Base-by-base conservation (phyloP, 768 basidiomycete genomes). In the Leucocoprinus birnbaumii region DNA sequence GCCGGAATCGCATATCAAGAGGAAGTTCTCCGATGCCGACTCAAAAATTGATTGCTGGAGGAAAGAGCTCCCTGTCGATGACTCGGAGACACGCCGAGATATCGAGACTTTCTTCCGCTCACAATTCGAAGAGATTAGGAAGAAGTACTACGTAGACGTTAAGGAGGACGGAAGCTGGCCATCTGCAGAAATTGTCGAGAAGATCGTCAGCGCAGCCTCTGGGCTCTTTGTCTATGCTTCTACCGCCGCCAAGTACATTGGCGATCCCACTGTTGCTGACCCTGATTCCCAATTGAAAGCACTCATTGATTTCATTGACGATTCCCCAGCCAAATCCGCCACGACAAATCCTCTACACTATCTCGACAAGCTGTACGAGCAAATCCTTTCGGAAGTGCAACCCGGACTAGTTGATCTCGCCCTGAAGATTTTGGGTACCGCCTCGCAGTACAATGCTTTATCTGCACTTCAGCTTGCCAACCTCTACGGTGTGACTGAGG, bases 151-250 rank as follows among this genome's bases (percentile, higher is more conserved):
- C 1, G 25, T 25, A 19, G 22, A 18, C 13, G 22, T 22, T 3
- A 5, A 11, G 24, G 34, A 19, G 46, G 41, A 37, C n/a, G 25
- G 27, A 26, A 13, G 3, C 10, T 63, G 62, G 62, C 59, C 59
- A 31, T 16, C 55, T 14, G 46, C 53, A 26, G 44, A 48, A 2
- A 53, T 34, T 6, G 21, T 57, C 24, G 24, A 45, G 14, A 41
- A 46, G 3, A 43, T 63, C n/a, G 55, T 63, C 24, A 35, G 43
- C 5, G 41, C 35, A 2, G 51, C 62, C 1, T 60, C 57, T 8
- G 58, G 58, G 2, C 59, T 57, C 26, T 63, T 61, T 42, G 40
- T 61, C 37, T 63, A 55, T 45, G 59, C 58, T 2, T 53, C 57
- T 14, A 61, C 58, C 0, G 56, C 48, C 4, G 22, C 57, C n/a